Evolutionary conservation across 495 filamentous ascomycete species (phyloP).

Genomic region (Hypoxylon trugodes): DNA sequence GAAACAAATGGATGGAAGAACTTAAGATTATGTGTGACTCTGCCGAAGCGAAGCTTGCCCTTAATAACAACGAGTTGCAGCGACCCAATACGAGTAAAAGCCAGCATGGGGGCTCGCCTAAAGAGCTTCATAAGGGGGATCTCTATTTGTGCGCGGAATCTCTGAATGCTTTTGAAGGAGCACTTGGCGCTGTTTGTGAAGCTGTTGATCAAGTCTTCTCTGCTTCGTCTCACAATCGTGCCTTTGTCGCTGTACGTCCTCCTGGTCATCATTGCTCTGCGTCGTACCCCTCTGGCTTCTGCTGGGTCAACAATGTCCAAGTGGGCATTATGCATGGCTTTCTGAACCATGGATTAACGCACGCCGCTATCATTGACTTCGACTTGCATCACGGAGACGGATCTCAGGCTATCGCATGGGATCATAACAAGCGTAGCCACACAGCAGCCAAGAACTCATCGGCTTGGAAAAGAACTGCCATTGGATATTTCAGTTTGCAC

Average conservation of each 20-base stretch:
- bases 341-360: constrained; percentile 82
- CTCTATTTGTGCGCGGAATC: constrained; percentile 90
- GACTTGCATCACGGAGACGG: constrained; percentile 97
- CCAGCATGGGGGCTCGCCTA: constrained; percentile 51
- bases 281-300: constrained; percentile 89
- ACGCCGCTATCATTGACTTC: constrained; percentile 96
- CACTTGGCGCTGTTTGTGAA: constrained; percentile 87
- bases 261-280: constrained; percentile 96
- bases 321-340: constrained; percentile 93
- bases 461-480: constrained; percentile 78
- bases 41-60: constrained; percentile 75
- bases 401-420: constrained; percentile 90
- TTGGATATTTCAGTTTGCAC: constrained; percentile 95
- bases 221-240: constrained; percentile 67
- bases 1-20: constrained; percentile 89
- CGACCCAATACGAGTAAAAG: constrained; percentile 64
- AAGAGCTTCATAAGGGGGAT: constrained; percentile 80
- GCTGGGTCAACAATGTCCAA: constrained; percentile 98
- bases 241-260: constrained; percentile 83
- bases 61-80: constrained; percentile 76
- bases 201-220: constrained; percentile 85
- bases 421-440: constrained; percentile 72
- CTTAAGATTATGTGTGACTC: constrained; percentile 81
- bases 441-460: constrained; percentile 70
- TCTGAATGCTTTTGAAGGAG: constrained; percentile 85